phyloP scores from a whole-genome alignment of 1,139 yeast species.

The Petasospora rhodanensis region DNA sequence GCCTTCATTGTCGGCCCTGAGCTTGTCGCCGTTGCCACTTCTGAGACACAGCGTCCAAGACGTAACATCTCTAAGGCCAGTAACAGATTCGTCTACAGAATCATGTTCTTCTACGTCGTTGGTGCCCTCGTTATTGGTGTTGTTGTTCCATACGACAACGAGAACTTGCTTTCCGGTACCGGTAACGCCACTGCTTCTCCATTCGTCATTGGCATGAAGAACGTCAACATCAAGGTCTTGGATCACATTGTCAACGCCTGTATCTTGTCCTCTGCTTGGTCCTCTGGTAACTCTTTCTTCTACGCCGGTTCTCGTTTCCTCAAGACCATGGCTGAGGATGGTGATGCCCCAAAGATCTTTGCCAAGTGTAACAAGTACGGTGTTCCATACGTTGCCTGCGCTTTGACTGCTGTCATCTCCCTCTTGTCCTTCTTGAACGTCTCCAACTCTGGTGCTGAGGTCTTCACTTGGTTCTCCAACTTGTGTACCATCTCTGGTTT shows the following conservation, averaged over 20 bases:
- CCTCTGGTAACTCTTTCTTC: conserved; percentile 46
- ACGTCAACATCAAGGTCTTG: conserved; percentile 56
- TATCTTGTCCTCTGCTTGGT: conserved; percentile 61
- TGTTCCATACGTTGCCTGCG: conserved; percentile 44
- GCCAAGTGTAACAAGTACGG: conserved; percentile 40
- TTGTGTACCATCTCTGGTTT: conserved; percentile 69
- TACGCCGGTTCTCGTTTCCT: conserved; percentile 33
- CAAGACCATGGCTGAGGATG: conserved; percentile 37
- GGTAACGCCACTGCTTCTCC: conserved; percentile 69
- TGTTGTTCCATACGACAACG: conserved; percentile 41
- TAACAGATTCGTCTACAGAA: conserved; percentile 66
- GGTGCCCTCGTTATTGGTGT: conserved; percentile 59
- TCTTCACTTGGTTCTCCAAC: conserved; percentile 61
- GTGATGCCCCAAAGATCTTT: conserved; percentile 46
- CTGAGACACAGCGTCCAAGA: conserved; percentile 69
- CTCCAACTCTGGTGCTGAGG: conserved; percentile 50
- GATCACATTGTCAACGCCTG: conserved; percentile 67
- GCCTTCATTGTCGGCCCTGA: conserved; percentile 61
- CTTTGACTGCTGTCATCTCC: conserved; percentile 33
- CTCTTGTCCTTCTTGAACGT: conserved; percentile 39
- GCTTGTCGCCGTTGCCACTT: conserved; percentile 66
- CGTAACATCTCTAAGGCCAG: conserved; percentile 69
- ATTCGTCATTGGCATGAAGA: conserved; percentile 56
- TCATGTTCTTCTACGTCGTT: conserved; percentile 63
- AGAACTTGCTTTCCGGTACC: conserved; percentile 36